Percentiles rank a stretch among this genome's conserved stretches.
Conservation (phyloP, 1,139 yeast genomes). For the Geotrichum histeridarum region DNA sequence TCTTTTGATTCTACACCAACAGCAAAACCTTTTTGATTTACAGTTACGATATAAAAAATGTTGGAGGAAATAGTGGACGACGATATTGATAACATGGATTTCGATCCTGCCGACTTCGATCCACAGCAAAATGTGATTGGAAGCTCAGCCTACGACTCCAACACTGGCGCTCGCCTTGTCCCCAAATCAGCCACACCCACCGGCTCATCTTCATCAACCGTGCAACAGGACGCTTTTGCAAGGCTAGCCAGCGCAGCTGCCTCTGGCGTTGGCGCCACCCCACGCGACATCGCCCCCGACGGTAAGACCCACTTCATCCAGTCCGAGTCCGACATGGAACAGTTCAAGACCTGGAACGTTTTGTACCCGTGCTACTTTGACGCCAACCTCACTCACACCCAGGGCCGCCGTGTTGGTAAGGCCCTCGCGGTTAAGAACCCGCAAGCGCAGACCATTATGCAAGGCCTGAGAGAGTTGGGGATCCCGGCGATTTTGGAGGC, state of each 20-base stretch:
- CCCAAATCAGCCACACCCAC: slow-evolving; percentile 21
- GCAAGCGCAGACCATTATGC: slow-evolving; percentile 73
- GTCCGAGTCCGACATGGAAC: slow-evolving; percentile 47
- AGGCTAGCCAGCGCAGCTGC: neutral
- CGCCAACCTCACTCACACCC: slow-evolving; percentile 60
- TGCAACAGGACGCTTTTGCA: neutral
- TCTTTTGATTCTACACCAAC: too few relatives aligned
- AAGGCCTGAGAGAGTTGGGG: slow-evolving; percentile 49
- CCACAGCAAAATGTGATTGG: slow-evolving; percentile 44
- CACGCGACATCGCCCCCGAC: neutral
- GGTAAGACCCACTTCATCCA: slow-evolving; percentile 7
- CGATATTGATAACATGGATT: slow-evolving; percentile 85
- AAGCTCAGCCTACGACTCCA: slow-evolving; percentile 24
- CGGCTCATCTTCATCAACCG: slow-evolving; percentile 15
- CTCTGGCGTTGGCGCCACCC: too few relatives aligned
- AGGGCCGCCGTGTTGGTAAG: slow-evolving; percentile 79
- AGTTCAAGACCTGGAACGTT: slow-evolving; percentile 63
- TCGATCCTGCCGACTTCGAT: slow-evolving; percentile 89
- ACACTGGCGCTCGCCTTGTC: slow-evolving; percentile 22
- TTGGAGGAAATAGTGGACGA: slow-evolving; percentile 74
- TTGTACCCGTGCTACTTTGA: slow-evolving; percentile 93
- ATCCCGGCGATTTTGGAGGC: slow-evolving; percentile 44
- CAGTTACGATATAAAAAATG: slow-evolving; percentile 26
- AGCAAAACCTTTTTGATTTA: too few relatives aligned
- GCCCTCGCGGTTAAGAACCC: slow-evolving; percentile 78